phyloP scores from a whole-genome alignment of 169 alveolate species.

The Eimeria falciformis region DNA sequence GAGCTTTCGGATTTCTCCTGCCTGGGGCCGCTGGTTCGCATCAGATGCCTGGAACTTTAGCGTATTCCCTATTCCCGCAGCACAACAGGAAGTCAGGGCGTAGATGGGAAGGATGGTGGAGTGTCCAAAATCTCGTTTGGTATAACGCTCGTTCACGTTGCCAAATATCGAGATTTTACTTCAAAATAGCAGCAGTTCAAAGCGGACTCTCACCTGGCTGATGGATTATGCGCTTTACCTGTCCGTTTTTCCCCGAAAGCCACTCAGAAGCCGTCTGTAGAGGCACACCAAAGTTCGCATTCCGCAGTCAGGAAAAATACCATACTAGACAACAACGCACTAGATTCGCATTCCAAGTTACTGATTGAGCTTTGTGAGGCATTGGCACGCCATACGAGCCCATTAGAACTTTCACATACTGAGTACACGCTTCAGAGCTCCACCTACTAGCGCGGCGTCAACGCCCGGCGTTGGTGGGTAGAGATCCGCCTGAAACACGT shows the following conservation, averaged over 20 bases:
- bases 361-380: too few species aligned
- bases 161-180: too few species aligned
- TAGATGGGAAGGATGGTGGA: too few species aligned
- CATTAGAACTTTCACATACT: too few species aligned
- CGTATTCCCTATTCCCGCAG: conserved; percentile 56
- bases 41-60: conserved; percentile 62
- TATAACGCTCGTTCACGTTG: too few species aligned
- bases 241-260: conserved; percentile 64
- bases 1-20: conserved; percentile 49
- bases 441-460: conserved; percentile 75
- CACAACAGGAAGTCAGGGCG: too few species aligned
- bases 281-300: neutral
- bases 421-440: neutral
- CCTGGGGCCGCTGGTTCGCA: conserved; percentile 1
- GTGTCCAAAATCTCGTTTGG: neutral
- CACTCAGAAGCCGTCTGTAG: conserved; percentile 60
- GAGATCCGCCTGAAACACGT: conserved; percentile 78
- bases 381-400: too few species aligned
- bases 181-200: neutral
- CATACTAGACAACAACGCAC: too few species aligned
- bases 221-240: conserved; percentile 47
- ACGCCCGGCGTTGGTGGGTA: conserved; percentile 77
- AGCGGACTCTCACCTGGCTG: conserved; percentile 51
- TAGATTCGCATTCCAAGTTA: too few species aligned
- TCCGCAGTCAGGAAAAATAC: too few species aligned